Evolutionary conservation across 1,139 yeast species (phyloP).

Genomic region (Yamadazyma siamensis): DNA sequence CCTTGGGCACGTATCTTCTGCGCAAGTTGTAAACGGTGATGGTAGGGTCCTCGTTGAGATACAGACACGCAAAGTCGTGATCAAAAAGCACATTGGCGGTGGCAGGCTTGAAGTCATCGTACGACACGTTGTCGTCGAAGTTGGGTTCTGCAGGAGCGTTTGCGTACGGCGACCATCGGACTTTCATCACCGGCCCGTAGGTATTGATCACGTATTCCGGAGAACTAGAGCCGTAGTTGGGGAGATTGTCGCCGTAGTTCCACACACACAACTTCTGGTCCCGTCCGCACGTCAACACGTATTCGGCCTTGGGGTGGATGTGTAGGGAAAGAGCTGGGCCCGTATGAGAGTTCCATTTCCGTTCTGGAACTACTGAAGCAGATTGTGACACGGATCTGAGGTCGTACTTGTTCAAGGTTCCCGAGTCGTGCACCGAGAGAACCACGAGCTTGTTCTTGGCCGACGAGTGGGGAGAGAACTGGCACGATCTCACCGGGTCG

Average conservation of each 20-base stretch:
- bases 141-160: slow-evolving; percentile 6
- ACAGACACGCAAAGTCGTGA: slow-evolving; percentile 75
- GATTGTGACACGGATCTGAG: slow-evolving; percentile 42
- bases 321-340: slow-evolving; percentile 88
- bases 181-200: slow-evolving; percentile 73
- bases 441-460: slow-evolving; percentile 32
- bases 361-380: slow-evolving; percentile 41
- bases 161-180: slow-evolving; percentile 57
- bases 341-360: slow-evolving; percentile 81
- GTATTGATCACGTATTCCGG: slow-evolving; percentile 77
- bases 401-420: slow-evolving; percentile 84
- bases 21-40: slow-evolving; percentile 71
- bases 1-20: slow-evolving; percentile 73
- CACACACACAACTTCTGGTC: slow-evolving; percentile 82
- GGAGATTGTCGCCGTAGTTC: slow-evolving; percentile 45
- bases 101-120: slow-evolving; percentile 5
- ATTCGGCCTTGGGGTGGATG: slow-evolving; percentile 84
- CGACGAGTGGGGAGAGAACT: slow-evolving; percentile 51
- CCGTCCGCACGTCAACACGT: slow-evolving; percentile 87
- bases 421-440: slow-evolving; percentile 79
- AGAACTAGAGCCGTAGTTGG: slow-evolving; percentile 14
- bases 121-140: slow-evolving; percentile 6
- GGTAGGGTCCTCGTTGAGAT: slow-evolving; percentile 71
- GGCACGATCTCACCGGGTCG: slow-evolving; percentile 64
- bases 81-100: slow-evolving; percentile 27